Evolutionary conservation across 805 yeast genomes (phyloP), one percentile per base, ranked within the genome.

Genomic region (Saturnispora bothae): DNA sequence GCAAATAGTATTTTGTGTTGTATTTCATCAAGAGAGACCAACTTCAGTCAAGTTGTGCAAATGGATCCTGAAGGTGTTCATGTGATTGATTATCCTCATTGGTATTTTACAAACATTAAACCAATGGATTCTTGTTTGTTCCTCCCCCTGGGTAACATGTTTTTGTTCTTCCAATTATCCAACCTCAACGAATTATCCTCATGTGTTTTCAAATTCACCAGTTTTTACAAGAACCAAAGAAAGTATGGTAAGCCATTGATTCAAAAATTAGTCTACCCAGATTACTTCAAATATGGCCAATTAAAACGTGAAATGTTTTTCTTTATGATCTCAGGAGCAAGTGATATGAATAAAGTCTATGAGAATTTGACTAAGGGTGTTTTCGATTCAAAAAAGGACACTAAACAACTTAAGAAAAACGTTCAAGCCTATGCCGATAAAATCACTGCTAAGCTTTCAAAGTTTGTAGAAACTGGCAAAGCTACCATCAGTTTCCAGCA

Each of bases 261-360:
- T 9, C 30, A 43, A n/a, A 34, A 28, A 16, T 20, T 33, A 13
- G 36, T 37, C 7, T 16, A 63, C 50, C 18, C 66, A 66, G 10
- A 66, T 55, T 26, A 50, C 53, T 4, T 53, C 50, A 3, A 53
- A 38, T 1, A 31, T 51, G n/a, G 74, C 68, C 14, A 77, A 46
- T 31, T 65, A 66, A 17, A 75, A 47, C 40, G 78, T 68, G 33
- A 78, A 51, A 36, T 72, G 74, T 10, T 70, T 51, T n/a, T 75
- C 57, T 44, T 26, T 31, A 12, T 19, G 21, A 18, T 37, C 18
- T 19, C 19, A 12, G 39, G 31, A 4, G 31, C 21, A 16, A 25
- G 10, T 22, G 25, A 31, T 9, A 21, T 31, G 31, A 13, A 18
- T 14, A 16, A 25, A 16, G 21, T 20, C 7, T 34, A 34, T 15